Evolutionary conservation across 2,329 filamentous ascomycete genomes (phyloP).

Genomic region (Epichloe festucae): DNA sequence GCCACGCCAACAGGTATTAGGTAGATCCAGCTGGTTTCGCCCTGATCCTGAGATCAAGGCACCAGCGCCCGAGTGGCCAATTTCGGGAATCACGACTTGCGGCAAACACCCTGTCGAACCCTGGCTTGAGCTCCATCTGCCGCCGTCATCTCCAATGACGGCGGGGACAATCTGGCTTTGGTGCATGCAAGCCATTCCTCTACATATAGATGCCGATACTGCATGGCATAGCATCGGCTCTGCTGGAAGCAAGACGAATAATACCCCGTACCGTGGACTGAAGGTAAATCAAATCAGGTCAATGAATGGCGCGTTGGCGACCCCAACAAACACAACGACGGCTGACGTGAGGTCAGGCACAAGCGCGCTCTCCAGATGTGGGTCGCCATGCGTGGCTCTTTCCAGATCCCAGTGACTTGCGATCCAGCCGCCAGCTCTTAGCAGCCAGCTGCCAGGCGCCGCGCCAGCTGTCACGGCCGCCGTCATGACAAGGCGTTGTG

Average conservation of each 20-base stretch:
- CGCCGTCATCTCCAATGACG: not conserved
- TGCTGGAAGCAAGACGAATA: not conserved
- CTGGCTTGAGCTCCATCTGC: not conserved
- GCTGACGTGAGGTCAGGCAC: too few relatives aligned
- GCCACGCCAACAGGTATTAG: not conserved
- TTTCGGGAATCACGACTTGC: not conserved
- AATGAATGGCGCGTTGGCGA: too few relatives aligned
- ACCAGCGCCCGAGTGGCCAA: conserved; percentile 4
- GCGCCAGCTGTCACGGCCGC: not conserved
- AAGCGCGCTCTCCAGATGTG: too few relatives aligned
- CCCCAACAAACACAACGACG: too few relatives aligned
- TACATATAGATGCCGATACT: not conserved
- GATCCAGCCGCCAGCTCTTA: not conserved
- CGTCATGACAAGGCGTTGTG: too few relatives aligned
- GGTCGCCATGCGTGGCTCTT: too few relatives aligned
- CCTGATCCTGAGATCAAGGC: not conserved
- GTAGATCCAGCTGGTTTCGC: not conserved
- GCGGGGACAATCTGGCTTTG: not conserved
- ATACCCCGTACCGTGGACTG: too few relatives aligned
- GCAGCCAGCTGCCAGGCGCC: not conserved
- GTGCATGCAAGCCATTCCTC: not conserved
- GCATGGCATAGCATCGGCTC: not conserved
- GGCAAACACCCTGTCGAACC: not conserved
- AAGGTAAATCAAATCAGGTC: too few relatives aligned
- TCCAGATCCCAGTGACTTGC: too few relatives aligned